Base-by-base conservation (phyloP, 2,329 filamentous ascomycete genomes). In the Fusarium torulosum region DNA sequence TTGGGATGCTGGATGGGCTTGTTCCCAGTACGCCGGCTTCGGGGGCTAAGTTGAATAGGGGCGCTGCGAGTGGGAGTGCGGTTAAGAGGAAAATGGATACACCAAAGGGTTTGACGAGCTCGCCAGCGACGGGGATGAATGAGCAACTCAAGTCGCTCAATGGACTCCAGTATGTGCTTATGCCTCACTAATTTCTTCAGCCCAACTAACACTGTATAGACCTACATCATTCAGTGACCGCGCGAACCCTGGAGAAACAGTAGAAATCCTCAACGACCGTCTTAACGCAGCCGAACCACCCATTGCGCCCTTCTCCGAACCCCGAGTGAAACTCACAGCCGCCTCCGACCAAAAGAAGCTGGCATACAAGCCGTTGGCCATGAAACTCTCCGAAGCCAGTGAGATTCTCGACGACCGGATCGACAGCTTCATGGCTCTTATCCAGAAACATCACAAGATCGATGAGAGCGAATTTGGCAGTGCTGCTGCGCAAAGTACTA, bases 331-430 rank as follows among this genome's bases (percentile, higher is more conserved):
- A 75, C 85, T 97, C 20, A 94, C 90, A 7, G 92, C 93, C 4
- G 92, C 92, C 61, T 95, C 93, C 2, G 95, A 98, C 76, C 86
- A 93, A 74, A 94, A 94, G 77, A 97, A 97, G 77, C 90, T 97
- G 70, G 88, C 84, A 1, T 99, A 98, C 80, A 96, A 94, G 75
- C 92, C 94, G 3, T 90, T 98, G 84, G 91, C 93, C 3, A 97
- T 98, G 94, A 97, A 97, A 75, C 84, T 96, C 8, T 94, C 93
- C 7, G 94, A 97, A 76, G 90, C 93, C 0, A 97, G 95, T 6
- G 94, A 97, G 77, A 92, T 97, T 43, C 85, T 98, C 9, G 96
- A 99, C 79, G 95, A 98, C 79, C 87, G 94, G 72, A 97, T 99
- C 81, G 94, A 98, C 72, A 93, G 94, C 66, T 97, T 97, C 74